Evolutionary conservation across 495 filamentous ascomycete species (phyloP).

Genomic region (Penicillium argentinense): DNA sequence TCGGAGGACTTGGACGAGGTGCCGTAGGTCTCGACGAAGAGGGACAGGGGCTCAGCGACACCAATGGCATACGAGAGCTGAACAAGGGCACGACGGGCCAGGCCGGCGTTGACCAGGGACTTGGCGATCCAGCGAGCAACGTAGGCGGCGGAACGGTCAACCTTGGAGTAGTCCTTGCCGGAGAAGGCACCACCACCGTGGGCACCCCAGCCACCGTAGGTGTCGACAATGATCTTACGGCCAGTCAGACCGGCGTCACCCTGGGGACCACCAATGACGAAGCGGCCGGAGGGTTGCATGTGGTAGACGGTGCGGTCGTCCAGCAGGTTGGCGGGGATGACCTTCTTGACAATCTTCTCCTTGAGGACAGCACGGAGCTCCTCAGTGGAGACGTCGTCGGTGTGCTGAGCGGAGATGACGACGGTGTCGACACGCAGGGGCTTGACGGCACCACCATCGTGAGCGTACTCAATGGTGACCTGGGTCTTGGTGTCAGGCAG

Average conservation of each 20-base stretch:
- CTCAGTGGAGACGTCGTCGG: constrained; percentile 84
- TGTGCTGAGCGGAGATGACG: constrained; percentile 95
- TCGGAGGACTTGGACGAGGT: constrained; percentile 80
- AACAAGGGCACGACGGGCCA: constrained; percentile 88
- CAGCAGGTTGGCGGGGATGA: constrained; percentile 88
- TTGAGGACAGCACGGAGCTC: constrained; percentile 90
- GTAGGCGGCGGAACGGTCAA: constrained; percentile 97
- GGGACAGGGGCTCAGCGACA: constrained; percentile 93
- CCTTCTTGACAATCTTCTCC: constrained; percentile 94
- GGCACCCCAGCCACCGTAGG: constrained; percentile 99
- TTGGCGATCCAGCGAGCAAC: constrained; percentile 98
- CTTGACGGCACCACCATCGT: constrained; percentile 91
- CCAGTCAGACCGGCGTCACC: constrained; percentile 98
- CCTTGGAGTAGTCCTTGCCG: constrained; percentile 99
- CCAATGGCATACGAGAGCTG: constrained; percentile 99
- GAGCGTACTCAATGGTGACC: constrained; percentile 97
- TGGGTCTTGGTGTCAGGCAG: constrained; percentile 99
- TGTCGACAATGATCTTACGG: constrained; percentile 99
- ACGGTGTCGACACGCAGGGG: constrained; percentile 93
- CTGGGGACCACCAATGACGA: constrained; percentile 99
- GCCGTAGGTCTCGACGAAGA: constrained; percentile 62
- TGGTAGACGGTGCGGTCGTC: constrained; percentile 93
- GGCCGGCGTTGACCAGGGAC: constrained; percentile 85
- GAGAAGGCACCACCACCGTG: constrained; percentile 99
- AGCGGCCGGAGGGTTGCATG: constrained; percentile 96